These are phyloP conservation scores for Melampsora americana DNA, from an alignment of 1,284 basidiomycete species.

Conservation along the genomic window DNA sequence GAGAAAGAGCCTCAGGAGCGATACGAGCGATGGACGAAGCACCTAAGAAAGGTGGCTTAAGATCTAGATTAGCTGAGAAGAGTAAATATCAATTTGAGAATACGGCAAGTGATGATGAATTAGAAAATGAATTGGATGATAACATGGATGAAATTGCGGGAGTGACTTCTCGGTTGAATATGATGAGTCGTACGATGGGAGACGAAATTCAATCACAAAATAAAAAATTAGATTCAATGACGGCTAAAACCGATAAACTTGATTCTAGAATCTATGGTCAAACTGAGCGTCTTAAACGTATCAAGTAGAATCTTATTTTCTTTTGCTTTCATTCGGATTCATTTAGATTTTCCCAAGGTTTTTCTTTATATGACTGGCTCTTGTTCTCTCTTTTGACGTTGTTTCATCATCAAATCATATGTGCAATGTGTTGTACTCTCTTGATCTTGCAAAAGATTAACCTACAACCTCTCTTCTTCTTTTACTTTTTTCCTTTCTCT, in stretches of 20 bases:
- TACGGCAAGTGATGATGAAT: conserved; percentile 90
- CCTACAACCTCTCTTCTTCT: neutral
- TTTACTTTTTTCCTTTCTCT: neutral
- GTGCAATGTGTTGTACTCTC: neutral
- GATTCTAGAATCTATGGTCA: conserved; percentile 54
- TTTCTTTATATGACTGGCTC: neutral
- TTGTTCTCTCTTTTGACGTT: neutral
- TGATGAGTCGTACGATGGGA: conserved; percentile 77
- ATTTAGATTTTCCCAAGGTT: too few relatives aligned
- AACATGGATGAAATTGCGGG: conserved; percentile 86
- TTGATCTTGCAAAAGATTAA: neutral
- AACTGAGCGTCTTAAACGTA: conserved; percentile 36
- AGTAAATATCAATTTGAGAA: conserved; percentile 89
- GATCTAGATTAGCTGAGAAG: conserved; percentile 51
- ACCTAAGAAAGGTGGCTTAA: conserved; percentile 30
- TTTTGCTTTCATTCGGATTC: neutral
- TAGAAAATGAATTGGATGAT: conserved; percentile 73
- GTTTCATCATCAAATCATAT: neutral
- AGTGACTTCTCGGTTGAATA: conserved; percentile 76
- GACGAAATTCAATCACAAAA: conserved; percentile 74
- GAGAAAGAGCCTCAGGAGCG: conserved; percentile 77
- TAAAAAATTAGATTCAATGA: conserved; percentile 65
- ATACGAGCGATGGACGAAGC: conserved; percentile 51
- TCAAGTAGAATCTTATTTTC: conserved; percentile 13
- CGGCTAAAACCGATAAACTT: conserved; percentile 66